Percentiles rank a stretch among this genome's conserved stretches.
Evolutionary conservation across 2,329 filamentous ascomycete species (phyloP).

Genomic region (Graphilbum fragrans): DNA sequence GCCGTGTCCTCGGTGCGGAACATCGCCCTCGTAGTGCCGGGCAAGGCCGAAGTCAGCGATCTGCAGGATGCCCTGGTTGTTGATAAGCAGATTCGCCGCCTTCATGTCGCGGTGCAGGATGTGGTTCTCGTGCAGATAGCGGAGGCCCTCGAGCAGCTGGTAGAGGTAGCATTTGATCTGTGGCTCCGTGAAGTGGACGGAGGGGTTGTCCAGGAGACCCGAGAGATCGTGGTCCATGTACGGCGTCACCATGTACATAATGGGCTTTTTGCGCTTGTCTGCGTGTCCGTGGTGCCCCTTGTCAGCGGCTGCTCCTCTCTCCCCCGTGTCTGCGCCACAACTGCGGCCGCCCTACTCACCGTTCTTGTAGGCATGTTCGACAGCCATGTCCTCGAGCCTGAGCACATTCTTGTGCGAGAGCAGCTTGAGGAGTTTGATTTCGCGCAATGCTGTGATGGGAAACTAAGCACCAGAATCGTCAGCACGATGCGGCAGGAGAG

Average conservation of each 20-base stretch:
- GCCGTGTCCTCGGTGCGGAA: conserved; percentile 63
- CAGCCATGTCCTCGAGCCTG: conserved; percentile 86
- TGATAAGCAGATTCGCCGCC: conserved; percentile 92
- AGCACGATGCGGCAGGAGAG: conserved; percentile 3
- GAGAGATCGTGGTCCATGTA: conserved; percentile 99
- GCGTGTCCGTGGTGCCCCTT: conserved; percentile 25
- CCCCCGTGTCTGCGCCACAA: too few species aligned
- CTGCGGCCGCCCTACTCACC: conserved; percentile 27
- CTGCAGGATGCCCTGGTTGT: conserved; percentile 83
- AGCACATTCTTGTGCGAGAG: conserved; percentile 86
- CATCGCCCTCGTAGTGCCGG: conserved; percentile 77
- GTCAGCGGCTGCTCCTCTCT: too few species aligned
- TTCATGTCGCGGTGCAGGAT: conserved; percentile 99
- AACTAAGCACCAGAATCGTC: conserved; percentile 40
- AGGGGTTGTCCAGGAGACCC: conserved; percentile 87
- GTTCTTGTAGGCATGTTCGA: conserved; percentile 59
- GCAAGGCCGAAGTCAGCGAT: conserved; percentile 97
- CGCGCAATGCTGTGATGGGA: conserved; percentile 92
- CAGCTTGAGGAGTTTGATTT: conserved; percentile 95
- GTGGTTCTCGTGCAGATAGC: conserved; percentile 78
- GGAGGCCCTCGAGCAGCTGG: conserved; percentile 79
- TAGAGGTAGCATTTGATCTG: conserved; percentile 98
- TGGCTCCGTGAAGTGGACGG: conserved; percentile 71
- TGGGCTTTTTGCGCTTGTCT: conserved; percentile 68
- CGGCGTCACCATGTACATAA: conserved; percentile 97